phyloP scores from a whole-genome alignment of 2,329 filamentous ascomycete species.

The Zasmidium angulare region DNA sequence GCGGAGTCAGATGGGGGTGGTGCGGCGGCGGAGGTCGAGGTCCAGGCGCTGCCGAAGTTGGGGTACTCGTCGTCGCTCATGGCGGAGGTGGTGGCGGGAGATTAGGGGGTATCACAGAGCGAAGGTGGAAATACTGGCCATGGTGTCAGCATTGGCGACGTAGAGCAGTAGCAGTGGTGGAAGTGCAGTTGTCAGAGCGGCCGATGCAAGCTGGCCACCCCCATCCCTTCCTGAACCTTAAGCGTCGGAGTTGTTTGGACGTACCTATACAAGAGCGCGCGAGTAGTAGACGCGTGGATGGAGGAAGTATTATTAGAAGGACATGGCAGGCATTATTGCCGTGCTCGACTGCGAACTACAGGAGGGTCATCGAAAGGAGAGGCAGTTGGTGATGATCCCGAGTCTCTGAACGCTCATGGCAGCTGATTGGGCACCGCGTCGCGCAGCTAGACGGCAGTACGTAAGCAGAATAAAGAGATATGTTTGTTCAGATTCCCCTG shows the following conservation, averaged over 20 bases:
- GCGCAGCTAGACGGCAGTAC: too few relatives aligned
- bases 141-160: constrained; percentile 8
- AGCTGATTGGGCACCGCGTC: too few relatives aligned
- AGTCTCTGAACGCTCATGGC: too few relatives aligned
- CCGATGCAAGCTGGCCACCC: neutral
- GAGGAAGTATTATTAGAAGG: neutral
- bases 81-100: constrained; percentile 4
- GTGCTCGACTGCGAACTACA: neutral
- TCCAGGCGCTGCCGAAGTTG: constrained; percentile 43
- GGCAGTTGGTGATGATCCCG: neutral
- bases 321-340: constrained; percentile 1
- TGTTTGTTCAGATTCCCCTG: too few relatives aligned
- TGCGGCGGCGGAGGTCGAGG: constrained; percentile 9
- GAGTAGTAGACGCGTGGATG: neutral
- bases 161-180: neutral
- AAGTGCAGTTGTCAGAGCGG: neutral
- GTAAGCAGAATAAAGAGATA: too few relatives aligned
- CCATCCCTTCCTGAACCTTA: neutral
- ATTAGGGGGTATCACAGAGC: constrained; percentile 1
- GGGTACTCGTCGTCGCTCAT: constrained; percentile 37
- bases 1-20: constrained; percentile 20
- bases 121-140: constrained; percentile 7
- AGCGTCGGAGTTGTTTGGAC: neutral
- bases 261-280: constrained; percentile 13
- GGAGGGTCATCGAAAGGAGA: neutral